Evolutionary conservation across 805 yeast genomes (phyloP).

Genomic region (Kazachstania kunashirensis): DNA sequence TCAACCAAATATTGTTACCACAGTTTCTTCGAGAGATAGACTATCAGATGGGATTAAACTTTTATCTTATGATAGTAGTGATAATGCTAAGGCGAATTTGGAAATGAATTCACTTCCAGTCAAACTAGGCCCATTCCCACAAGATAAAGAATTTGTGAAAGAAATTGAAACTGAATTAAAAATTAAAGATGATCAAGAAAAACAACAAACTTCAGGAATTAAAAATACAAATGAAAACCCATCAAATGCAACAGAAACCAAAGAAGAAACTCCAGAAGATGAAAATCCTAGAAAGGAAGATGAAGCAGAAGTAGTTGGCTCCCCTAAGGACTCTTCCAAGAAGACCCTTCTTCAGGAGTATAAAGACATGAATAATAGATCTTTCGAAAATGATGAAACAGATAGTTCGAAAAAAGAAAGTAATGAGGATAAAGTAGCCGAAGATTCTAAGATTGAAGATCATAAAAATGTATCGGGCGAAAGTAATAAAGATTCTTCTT

Average conservation of each 20-base stretch:
- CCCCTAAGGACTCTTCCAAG: constrained; percentile 19
- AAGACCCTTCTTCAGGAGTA: constrained; percentile 57
- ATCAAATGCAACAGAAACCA: neutral
- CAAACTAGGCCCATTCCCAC: constrained; percentile 73
- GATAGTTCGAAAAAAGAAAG: constrained; percentile 5
- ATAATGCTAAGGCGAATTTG: constrained; percentile 18
- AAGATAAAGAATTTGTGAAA: constrained; percentile 73
- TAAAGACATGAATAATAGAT: constrained; percentile 46
- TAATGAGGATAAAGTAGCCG: constrained; percentile 7
- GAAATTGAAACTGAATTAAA: constrained; percentile 80
- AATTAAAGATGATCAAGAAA: constrained; percentile 60
- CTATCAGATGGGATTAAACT: constrained; percentile 28
- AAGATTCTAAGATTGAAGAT: constrained; percentile 11
- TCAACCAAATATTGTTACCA: constrained; percentile 35
- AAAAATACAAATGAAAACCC: neutral
- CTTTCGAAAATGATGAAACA: constrained; percentile 6
- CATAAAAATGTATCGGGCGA: constrained; percentile 6
- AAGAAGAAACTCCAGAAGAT: neutral
- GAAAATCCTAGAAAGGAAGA: neutral
- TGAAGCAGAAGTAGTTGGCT: neutral
- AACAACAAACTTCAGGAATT: constrained; percentile 21
- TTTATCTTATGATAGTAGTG: constrained; percentile 18
- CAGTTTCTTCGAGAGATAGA: constrained; percentile 27
- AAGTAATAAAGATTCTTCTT: constrained; percentile 6
- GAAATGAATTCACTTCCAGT: constrained; percentile 39